A percentile compares a stretch with the other conserved stretches of the same genome.
Conservation (phyloP, 176 grass and related monocot genomes). For the Triticum monococcum region DNA sequence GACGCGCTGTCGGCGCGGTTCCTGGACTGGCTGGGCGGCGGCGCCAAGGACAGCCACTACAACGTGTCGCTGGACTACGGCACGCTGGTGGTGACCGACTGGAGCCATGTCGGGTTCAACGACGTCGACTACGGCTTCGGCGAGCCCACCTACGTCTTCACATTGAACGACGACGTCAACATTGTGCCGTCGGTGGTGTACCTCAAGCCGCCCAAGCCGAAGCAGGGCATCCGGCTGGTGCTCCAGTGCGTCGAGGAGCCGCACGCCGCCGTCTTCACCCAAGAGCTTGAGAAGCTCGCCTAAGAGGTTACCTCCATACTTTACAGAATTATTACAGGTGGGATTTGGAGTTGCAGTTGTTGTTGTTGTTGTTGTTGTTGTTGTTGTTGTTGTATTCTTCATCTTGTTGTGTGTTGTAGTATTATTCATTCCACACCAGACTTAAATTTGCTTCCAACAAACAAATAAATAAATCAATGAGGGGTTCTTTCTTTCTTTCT, state of each 20-base stretch:
- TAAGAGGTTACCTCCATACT: not conserved
- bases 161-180: not conserved
- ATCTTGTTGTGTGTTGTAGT: not conserved
- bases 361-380: no score
- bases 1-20: conserved; percentile 10
- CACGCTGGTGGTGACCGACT: not conserved
- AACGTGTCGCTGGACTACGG: not conserved
- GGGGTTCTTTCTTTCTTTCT: not conserved
- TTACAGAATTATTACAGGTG: not conserved
- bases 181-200: not conserved
- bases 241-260: not conserved
- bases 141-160: not conserved
- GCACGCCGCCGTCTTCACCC: not conserved
- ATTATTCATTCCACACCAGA: not conserved
- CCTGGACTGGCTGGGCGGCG: conserved; percentile 6
- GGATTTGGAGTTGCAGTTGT: not conserved
- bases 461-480: not conserved
- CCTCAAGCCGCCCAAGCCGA: not conserved
- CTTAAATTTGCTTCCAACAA: not conserved
- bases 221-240: not conserved
- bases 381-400: no score
- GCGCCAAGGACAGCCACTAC: conserved; percentile 21
- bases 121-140: not conserved
- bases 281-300: not conserved
- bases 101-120: not conserved